Conservation (phyloP, 352 stramenopile genomes). For the Hyaloperonospora arabidopsidis region DNA sequence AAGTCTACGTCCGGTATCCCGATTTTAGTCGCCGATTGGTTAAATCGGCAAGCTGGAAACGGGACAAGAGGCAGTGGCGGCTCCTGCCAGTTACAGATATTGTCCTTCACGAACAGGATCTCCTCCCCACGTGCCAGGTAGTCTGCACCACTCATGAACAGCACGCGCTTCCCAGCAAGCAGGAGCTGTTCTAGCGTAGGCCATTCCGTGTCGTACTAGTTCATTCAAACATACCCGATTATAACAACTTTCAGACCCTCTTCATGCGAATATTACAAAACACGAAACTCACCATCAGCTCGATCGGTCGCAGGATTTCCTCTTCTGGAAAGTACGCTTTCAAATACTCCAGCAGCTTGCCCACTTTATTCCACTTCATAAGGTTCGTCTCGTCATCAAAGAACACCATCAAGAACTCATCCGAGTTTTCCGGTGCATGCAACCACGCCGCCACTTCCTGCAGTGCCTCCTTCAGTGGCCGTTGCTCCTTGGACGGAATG, state of each 20-base stretch:
- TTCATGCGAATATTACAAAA: neutral
- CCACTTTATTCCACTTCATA: constrained; percentile 75
- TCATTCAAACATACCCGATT: constrained; percentile 1
- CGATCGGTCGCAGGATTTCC: constrained; percentile 58
- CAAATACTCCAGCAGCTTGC: constrained; percentile 54
- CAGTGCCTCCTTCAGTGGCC: constrained; percentile 41
- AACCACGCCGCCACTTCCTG: constrained; percentile 58
- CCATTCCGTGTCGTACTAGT: constrained; percentile 43
- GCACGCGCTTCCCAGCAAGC: constrained; percentile 48
- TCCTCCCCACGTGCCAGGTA: constrained; percentile 56
- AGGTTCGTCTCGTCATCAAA: constrained; percentile 76
- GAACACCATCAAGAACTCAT: constrained; percentile 76
- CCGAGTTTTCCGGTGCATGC: constrained; percentile 39
- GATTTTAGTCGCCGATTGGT: constrained; percentile 35
- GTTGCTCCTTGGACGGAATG: constrained; percentile 61
- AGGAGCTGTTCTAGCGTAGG: constrained; percentile 61
- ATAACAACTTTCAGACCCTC: neutral
- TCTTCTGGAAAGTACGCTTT: constrained; percentile 48
- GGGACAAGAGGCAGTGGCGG: constrained; percentile 47
- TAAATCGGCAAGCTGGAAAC: constrained; percentile 51
- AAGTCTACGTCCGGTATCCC: constrained; percentile 36
- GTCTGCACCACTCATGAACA: constrained; percentile 74
- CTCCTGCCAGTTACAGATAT: constrained; percentile 75
- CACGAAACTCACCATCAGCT: constrained; percentile 40
- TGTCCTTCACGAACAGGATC: constrained; percentile 68